phyloP scores from a whole-genome alignment of 805 yeast species.

The Millerozyma miso region DNA sequence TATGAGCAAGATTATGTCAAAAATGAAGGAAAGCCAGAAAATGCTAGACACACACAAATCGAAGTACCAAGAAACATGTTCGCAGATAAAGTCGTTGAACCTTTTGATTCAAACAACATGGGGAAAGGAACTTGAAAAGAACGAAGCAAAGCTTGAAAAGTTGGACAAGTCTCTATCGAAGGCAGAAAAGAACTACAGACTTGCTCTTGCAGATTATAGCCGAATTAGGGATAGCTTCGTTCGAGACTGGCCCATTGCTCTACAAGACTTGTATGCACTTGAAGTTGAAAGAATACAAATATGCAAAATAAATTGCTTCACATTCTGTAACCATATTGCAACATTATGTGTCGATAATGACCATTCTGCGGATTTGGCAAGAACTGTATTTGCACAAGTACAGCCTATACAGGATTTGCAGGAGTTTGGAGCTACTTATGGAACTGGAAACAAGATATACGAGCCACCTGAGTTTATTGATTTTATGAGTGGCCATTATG shows the following conservation, averaged over 20 bases:
- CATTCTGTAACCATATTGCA: conserved; percentile 69
- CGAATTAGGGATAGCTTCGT: conserved; percentile 62
- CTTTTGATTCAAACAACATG: conserved; percentile 65
- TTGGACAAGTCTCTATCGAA: conserved; percentile 38
- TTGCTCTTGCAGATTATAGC: conserved; percentile 47
- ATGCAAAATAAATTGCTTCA: conserved; percentile 70
- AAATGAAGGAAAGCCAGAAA: conserved; percentile 35
- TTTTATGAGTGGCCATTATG: conserved; percentile 38
- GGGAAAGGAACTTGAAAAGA: conserved; percentile 67
- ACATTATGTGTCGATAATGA: conserved; percentile 77
- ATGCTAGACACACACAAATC: conserved; percentile 38
- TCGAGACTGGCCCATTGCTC: conserved; percentile 64
- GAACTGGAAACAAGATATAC: conserved; percentile 62
- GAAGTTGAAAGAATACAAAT: conserved; percentile 73
- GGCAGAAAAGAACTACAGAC: conserved; percentile 54
- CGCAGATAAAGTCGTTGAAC: conserved; percentile 52
- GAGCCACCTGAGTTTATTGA: conserved; percentile 64
- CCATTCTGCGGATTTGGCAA: conserved; percentile 66
- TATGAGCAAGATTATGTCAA: conserved; percentile 49
- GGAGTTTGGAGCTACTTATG: conserved; percentile 47
- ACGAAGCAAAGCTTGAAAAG: conserved; percentile 52
- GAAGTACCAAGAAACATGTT: conserved; percentile 55
- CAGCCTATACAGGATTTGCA: conserved; percentile 57
- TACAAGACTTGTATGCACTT: conserved; percentile 58
- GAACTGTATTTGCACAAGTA: conserved; percentile 64